These are phyloP conservation scores for Xylariaceae sp. DNA, from an alignment of 2,329 filamentous ascomycete species.

Conservation along the genomic window DNA sequence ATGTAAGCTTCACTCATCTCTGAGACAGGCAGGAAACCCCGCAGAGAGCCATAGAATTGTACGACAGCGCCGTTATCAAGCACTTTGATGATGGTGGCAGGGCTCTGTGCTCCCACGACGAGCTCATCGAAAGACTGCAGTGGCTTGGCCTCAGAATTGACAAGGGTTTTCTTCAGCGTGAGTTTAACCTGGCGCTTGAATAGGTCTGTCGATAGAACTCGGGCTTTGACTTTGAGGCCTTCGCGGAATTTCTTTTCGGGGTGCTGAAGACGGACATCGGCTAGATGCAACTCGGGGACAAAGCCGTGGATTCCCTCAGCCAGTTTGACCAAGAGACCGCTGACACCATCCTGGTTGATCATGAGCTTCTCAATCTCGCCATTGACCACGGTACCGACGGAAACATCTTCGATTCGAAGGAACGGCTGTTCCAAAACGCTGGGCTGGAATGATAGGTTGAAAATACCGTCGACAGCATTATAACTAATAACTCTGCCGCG, in stretches of 20 bases:
- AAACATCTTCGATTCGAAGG: slow-evolving; percentile 85
- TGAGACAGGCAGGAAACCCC: slow-evolving; percentile 82
- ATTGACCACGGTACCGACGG: slow-evolving; percentile 72
- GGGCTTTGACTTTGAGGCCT: slow-evolving; percentile 75
- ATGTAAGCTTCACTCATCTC: slow-evolving; percentile 99
- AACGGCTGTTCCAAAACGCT: slow-evolving; percentile 81
- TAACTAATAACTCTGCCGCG: slow-evolving; percentile 79
- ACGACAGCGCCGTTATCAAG: slow-evolving; percentile 75
- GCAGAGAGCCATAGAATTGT: slow-evolving; percentile 81
- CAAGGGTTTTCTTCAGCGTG: slow-evolving; percentile 88
- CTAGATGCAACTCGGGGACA: slow-evolving; percentile 80
- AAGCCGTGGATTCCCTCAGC: slow-evolving; percentile 85
- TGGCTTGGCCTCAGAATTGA: slow-evolving; percentile 80
- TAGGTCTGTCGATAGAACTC: slow-evolving; percentile 75
- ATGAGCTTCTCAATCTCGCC: slow-evolving; percentile 82
- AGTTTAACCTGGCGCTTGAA: slow-evolving; percentile 74
- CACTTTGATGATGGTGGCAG: slow-evolving; percentile 82
- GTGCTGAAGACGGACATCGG: slow-evolving; percentile 81
- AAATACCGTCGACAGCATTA: slow-evolving; percentile 80
- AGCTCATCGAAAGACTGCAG: slow-evolving; percentile 75
- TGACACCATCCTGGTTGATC: slow-evolving; percentile 70
- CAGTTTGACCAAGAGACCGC: slow-evolving; percentile 75
- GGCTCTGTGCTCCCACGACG: slow-evolving; percentile 67
- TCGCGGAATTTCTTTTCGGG: slow-evolving; percentile 95
- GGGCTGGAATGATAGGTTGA: slow-evolving; percentile 77